Evolutionary conservation across 169 alveolate species (phyloP), one percentile per base, ranked within the genome.

Genomic region (Cryptosporidium xiaoi): DNA sequence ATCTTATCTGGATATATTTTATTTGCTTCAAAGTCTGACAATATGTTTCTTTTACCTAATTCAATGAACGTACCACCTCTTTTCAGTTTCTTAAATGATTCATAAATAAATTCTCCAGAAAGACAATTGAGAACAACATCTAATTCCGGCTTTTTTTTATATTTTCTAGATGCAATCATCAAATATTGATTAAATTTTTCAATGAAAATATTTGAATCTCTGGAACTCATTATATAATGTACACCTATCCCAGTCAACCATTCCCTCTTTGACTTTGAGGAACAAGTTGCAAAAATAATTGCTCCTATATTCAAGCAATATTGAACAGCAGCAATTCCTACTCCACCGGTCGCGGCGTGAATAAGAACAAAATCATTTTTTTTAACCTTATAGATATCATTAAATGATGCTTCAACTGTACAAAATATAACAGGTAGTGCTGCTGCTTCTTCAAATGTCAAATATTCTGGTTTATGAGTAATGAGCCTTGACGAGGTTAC

Each of bases 381-480:
- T 64, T 84, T 91, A 51, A 93, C 89, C 56, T 90, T 83, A 20
- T 92, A 92, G 50, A 91, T 29, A 44, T 93, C 95, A 18, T 87
- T 91, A 40, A 87, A 55, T 46, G 92, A 50, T 33, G 71, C 89
- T 33, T 82, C 71, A 16, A 87, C 48, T 31, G 92, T 87, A 44
- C 85, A 64, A n/a, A 65, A 51, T 33, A 82, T 66, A 27, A 65
- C 92, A 1, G 92, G 92, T 36, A 87, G 60, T 7, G 92, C 85
- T 24, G 92, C 92, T 3, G 92, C 92, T 33, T 87, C 69, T 53
- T 87, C 92, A 71, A 82, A 77, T 51, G 92, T 33, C 34, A 82
- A 36, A n/a, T 29, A 53, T 36, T 24, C 40, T 27, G 87, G 82
- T 36, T 77, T 77, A 10, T 60, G 27, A 60, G 65, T 58, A 24